Base-by-base conservation (phyloP, 2,329 filamentous ascomycete species). In the Alternaria brassicicola region DNA sequence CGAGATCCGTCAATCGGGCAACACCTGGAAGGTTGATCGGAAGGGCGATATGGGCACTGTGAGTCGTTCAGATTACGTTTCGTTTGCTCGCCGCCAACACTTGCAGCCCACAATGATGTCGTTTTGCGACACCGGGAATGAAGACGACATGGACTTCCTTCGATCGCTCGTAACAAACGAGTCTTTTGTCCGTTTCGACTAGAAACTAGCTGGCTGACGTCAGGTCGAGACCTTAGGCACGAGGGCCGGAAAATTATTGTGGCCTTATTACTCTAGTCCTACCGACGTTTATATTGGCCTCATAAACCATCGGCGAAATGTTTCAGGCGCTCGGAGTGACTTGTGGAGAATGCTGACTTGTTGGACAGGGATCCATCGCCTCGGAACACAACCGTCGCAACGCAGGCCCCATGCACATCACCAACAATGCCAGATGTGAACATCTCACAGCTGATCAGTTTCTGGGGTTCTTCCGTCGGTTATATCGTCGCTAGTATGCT, bases 241-340 rank as follows among this genome's bases (percentile, higher is more conserved):
- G 33, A 50, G 23, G 38, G 28, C 41, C 62, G 63, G 65, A 63
- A 48, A 59, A 65, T 61, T 51, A 52, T n/a, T n/a, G 8, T 47
- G 35, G 26, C 39, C 21, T 26, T 28, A 39, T 25, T 23, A 25
- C 31, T 30, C 6, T 42, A 52, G 49, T 51, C 51, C 45, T 26
- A 39, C 53, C 52, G 55, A 50, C 45, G 45, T 58, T 49, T 63
- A 65, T 59, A 66, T 68, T 66, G 43, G 48, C 49, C 35, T 58
- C 58, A 67, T 70, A 23, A 67, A 64, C 50, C 59, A 60, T 64
- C 64, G 65, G 63, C 47, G 52, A 65, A 62, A 59, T 61, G 56
- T 62, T 64, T 64, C 57, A 61, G 35, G 26, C 19, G 39, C 43
- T 36, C 49, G 17, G 55, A 33, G 42, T 28, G 17, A 59, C 45